Evolutionary conservation across 129 eudicot species (phyloP), one percentile per base, ranked within the genome.

Genomic region (Smallanthus sonchifolius): DNA sequence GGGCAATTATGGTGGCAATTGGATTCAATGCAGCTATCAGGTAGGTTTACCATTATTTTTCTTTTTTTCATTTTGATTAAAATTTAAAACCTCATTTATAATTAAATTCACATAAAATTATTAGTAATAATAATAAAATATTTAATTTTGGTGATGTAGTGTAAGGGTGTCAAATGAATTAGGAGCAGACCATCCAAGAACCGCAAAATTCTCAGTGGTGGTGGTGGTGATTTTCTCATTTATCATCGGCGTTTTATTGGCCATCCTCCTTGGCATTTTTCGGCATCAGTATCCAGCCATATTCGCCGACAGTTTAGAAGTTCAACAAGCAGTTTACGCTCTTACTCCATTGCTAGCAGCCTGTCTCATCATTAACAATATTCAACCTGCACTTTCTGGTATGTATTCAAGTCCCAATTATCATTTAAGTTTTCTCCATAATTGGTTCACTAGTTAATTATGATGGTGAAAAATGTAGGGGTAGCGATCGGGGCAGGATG

Each of bases 401-500:
- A 77, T n/a, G 40, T 55, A 1, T 15, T 4, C 10, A 60, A 13
- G 10, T 28, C 39, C 10, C 19, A 32, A 32, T 14, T 10, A 3
- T 32, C 24, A 28, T 60, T 34, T 9, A 7, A 55, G 2, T 17
- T 55, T 59, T 30, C 3, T 10, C 17, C 65, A 59, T 28, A 35
- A 34, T 1, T 15, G 4, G 0, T 35, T 2, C 10, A 10, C 4
- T 10, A 35, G 5, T 6, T 6, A 24, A 24, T 2, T 38, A 2
- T 64, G 43, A 13, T 57, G 15, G 15, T 42, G 14, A 1, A 40
- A 35, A 30, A 57, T 77, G 17, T 75, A 87, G 92, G 92, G 56
- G 89, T 87, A 35, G 92, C 92, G 13, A 84, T 87, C 7, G 89
- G 92, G 63, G 87, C 82, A 3, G 92, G 92, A 30, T 87, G 92